Evolutionary conservation across 441 rosid species (phyloP).

Genomic region (Erysimum cheiri): DNA sequence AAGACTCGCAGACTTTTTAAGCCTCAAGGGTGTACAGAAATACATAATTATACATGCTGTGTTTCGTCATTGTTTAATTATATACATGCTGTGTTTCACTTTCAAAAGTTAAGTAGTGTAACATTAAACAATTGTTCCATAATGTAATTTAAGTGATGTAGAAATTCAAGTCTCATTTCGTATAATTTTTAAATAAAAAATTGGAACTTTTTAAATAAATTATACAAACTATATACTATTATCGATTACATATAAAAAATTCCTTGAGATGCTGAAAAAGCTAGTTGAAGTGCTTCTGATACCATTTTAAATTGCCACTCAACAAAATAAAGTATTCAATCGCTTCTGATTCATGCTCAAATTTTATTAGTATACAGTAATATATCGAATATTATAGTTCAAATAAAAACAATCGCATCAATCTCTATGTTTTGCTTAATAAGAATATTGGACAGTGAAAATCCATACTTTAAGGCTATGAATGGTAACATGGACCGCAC

Average conservation of each 20-base stretch:
- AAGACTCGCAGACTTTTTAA: conserved; percentile 2
- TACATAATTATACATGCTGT: background rate
- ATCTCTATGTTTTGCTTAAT: conserved; percentile 28
- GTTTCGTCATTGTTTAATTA: background rate
- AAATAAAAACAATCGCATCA: background rate
- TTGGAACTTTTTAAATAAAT: background rate
- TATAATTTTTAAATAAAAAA: no score
- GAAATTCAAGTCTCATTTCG: background rate
- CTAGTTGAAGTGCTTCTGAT: conserved; percentile 3
- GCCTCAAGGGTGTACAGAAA: background rate
- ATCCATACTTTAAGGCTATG: background rate
- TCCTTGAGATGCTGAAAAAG: background rate
- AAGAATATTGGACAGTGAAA: conserved; percentile 35
- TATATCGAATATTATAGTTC: no score
- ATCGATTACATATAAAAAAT: background rate
- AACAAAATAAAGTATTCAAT: background rate
- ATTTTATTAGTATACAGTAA: background rate
- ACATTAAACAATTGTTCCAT: background rate
- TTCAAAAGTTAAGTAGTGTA: background rate
- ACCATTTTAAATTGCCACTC: conserved; percentile 1
- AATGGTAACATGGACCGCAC: no score
- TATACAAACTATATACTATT: background rate
- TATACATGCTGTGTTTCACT: background rate
- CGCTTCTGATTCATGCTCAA: background rate
- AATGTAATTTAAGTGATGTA: background rate